These are phyloP conservation scores for Backusella sp. DNA, from an alignment of 192 early-diverging fungal genomes.

Conservation along the genomic window DNA sequence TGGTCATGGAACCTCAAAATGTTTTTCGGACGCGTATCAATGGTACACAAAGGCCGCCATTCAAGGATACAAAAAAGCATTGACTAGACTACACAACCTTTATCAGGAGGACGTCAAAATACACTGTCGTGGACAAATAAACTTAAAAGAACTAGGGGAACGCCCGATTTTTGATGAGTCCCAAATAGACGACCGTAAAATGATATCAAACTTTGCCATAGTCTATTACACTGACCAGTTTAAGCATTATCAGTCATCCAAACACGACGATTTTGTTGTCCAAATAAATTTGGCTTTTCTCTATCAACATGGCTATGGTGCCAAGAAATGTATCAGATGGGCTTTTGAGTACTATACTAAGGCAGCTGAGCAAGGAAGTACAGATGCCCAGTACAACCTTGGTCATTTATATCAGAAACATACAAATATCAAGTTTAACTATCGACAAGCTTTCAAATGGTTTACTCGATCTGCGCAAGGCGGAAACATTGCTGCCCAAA, in stretches of 20 bases:
- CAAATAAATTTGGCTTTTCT: background rate
- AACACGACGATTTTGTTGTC: background rate
- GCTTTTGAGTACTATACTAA: background rate
- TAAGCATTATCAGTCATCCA: background rate
- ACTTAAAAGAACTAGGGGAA: background rate
- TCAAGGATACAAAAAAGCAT: background rate
- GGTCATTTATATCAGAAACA: background rate
- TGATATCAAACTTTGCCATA: background rate
- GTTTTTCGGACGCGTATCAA: background rate
- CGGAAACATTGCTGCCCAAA: background rate
- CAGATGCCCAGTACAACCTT: background rate
- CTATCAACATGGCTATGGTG: background rate
- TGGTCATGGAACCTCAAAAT: background rate
- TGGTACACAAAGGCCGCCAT: too few relatives aligned
- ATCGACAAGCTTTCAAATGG: too few relatives aligned
- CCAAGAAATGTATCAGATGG: background rate
- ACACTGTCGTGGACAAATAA: background rate
- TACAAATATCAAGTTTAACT: background rate
- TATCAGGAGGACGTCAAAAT: background rate
- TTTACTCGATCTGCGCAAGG: background rate
- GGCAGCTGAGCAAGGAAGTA: too few relatives aligned
- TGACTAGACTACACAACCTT: background rate
- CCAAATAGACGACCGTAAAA: too few relatives aligned
- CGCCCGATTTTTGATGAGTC: too few relatives aligned
- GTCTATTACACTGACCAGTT: background rate